Evolutionary conservation across 164 flowering plant genomes (phyloP).

Genomic region (Annona cherimola): DNA sequence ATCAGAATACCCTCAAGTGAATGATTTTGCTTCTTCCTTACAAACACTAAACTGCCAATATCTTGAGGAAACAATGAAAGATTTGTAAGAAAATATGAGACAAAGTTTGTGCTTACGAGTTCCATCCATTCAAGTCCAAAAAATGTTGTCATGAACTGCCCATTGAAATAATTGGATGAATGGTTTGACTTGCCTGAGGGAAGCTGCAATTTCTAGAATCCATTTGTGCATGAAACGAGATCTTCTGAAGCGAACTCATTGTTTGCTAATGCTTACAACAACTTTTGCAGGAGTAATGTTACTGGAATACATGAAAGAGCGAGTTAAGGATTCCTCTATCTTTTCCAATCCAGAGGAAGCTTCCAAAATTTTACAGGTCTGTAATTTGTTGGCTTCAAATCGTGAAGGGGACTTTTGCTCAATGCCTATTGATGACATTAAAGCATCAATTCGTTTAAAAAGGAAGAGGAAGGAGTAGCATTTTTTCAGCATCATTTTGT

Average conservation of each 20-base stretch:
- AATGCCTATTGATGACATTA: background rate
- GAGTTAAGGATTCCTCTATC: background rate
- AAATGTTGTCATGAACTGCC: too few relatives aligned
- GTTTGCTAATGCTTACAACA: background rate
- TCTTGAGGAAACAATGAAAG: too few relatives aligned
- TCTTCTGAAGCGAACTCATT: background rate
- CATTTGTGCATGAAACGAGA: background rate
- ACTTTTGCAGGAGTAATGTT: constrained; percentile 1
- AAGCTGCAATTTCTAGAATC: too few relatives aligned
- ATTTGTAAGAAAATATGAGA: too few relatives aligned
- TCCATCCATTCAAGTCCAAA: too few relatives aligned
- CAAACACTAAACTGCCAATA: too few relatives aligned
- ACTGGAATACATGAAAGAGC: constrained; percentile 2
- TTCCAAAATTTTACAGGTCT: background rate
- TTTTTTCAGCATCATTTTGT: too few relatives aligned
- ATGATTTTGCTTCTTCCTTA: too few relatives aligned
- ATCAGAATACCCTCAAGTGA: too few relatives aligned
- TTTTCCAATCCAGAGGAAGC: background rate
- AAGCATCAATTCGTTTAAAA: background rate
- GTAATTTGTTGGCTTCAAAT: background rate
- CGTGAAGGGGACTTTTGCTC: background rate
- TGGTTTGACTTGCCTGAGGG: too few relatives aligned
- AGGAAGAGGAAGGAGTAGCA: background rate
- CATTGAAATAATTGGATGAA: too few relatives aligned
- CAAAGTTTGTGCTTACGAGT: too few relatives aligned